Conservation (phyloP, 371 early-diverging fungal species). For the Haplosporangium sp. region DNA sequence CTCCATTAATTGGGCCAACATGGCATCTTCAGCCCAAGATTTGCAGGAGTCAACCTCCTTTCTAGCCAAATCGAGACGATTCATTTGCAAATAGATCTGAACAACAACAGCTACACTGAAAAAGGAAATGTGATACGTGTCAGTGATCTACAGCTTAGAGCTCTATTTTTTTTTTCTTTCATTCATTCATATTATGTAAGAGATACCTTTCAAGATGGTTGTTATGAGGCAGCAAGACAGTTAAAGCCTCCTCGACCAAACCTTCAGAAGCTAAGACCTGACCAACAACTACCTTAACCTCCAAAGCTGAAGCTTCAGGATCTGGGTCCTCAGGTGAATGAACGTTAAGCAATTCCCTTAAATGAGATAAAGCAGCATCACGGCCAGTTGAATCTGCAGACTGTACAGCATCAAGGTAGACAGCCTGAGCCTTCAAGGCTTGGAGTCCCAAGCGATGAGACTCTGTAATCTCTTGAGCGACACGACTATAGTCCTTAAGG, state of each 20-base stretch:
- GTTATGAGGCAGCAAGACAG: slow-evolving; percentile 72
- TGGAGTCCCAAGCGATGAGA: slow-evolving; percentile 41
- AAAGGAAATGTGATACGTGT: slow-evolving; percentile 11
- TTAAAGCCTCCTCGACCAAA: slow-evolving; percentile 72
- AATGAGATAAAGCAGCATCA: slow-evolving; percentile 43
- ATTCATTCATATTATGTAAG: not conserved
- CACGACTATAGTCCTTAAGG: slow-evolving; percentile 47
- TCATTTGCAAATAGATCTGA: slow-evolving; percentile 83
- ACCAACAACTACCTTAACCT: slow-evolving; percentile 62
- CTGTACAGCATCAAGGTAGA: slow-evolving; percentile 53
- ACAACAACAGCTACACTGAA: slow-evolving; percentile 80
- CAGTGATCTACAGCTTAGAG: not conserved
- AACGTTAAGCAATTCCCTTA: slow-evolving; percentile 43
- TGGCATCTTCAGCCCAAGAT: slow-evolving; percentile 91
- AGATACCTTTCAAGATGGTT: slow-evolving; percentile 85
- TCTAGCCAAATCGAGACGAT: slow-evolving; percentile 90
- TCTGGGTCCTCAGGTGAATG: slow-evolving; percentile 35
- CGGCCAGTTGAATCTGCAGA: slow-evolving; percentile 46
- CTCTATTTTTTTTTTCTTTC: not conserved
- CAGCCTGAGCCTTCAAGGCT: slow-evolving; percentile 53
- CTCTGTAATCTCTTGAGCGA: slow-evolving; percentile 53
- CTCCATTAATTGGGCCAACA: slow-evolving; percentile 92
- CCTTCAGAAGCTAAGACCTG: slow-evolving; percentile 62
- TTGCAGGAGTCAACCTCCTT: slow-evolving; percentile 80
- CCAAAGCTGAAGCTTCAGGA: slow-evolving; percentile 39